Percentiles rank a stretch among this genome's conserved stretches.
Conservation (phyloP, 306 rosid genomes). For the Medicago truncatula region MtrunA17r5.0-ANR NC_053044.1:57542001-57542500, state of each 20-base stretch:
- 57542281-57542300: slow-evolving; percentile 1
- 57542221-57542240: slow-evolving; percentile 1
- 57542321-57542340: neutral
- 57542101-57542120: slow-evolving; percentile 2
- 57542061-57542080: slow-evolving; percentile 26
- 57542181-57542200: slow-evolving; percentile 22
- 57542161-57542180: neutral
- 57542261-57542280: slow-evolving; percentile 1
- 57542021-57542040: slow-evolving; percentile 96
- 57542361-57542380: slow-evolving; percentile 6
- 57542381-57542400: neutral
- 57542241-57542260: neutral
- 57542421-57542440: neutral
- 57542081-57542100: slow-evolving; percentile 11
- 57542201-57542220: slow-evolving; percentile 14
- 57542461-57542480: slow-evolving; percentile 6
- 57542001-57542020: too few relatives aligned
- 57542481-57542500: too few relatives aligned
- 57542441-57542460: slow-evolving; percentile 4
- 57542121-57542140: slow-evolving; percentile 1
- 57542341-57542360: neutral
- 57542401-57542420: neutral
- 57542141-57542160: slow-evolving; percentile 18
- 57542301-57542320: slow-evolving; percentile 13
- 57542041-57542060: slow-evolving; percentile 65